Evolutionary conservation across 2,329 filamentous ascomycete species (phyloP).

Genomic region (Alternaria ethzedia): DNA sequence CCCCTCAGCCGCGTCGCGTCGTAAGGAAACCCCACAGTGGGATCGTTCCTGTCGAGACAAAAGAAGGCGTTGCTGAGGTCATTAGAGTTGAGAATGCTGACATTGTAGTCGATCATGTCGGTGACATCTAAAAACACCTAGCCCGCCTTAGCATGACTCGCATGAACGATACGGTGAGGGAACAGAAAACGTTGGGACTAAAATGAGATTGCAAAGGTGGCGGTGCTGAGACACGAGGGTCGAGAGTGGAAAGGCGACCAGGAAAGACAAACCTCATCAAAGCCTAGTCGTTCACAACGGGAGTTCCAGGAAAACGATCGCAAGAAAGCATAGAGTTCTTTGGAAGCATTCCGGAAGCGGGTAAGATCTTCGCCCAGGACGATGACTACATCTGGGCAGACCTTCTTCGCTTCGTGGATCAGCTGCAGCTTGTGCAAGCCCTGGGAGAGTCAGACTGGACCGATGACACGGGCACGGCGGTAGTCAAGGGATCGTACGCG

Average conservation of each 20-base stretch:
- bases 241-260: neutral
- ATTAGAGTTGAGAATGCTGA: slow-evolving; percentile 70
- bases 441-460: slow-evolving; percentile 24
- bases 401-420: slow-evolving; percentile 77
- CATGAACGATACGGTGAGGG: neutral
- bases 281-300: slow-evolving; percentile 80
- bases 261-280: slow-evolving; percentile 74
- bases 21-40: slow-evolving; percentile 79
- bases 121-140: slow-evolving; percentile 79
- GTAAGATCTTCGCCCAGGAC: slow-evolving; percentile 76
- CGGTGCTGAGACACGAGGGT: slow-evolving; percentile 8
- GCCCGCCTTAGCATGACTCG: slow-evolving; percentile 8
- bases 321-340: slow-evolving; percentile 77
- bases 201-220: neutral
- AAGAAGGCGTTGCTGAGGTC: slow-evolving; percentile 77
- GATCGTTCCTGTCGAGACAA: slow-evolving; percentile 73
- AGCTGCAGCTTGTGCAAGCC: slow-evolving; percentile 82
- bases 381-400: slow-evolving; percentile 83
- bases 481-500: slow-evolving; percentile 49
- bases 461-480: slow-evolving; percentile 4
- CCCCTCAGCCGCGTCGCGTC: slow-evolving; percentile 74
- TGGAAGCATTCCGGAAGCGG: slow-evolving; percentile 87
- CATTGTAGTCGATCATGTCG: slow-evolving; percentile 84
- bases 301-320: slow-evolving; percentile 77
- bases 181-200: neutral